Evolutionary conservation across 805 yeast species (phyloP).

Genomic region (Sungouiella blattae): DNA sequence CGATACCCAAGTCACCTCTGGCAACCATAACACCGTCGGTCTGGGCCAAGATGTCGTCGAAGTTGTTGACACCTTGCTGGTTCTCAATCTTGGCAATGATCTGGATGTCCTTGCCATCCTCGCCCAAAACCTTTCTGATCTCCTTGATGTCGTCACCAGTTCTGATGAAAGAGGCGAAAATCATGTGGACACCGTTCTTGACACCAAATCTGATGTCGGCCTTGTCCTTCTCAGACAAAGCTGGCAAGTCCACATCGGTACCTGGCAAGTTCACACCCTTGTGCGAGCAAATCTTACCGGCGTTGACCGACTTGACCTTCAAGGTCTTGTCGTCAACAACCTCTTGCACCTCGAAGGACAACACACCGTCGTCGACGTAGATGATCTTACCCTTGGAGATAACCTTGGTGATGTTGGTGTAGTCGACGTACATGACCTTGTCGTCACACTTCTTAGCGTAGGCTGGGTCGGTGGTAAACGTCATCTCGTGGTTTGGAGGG

Average conservation of each 20-base stretch:
- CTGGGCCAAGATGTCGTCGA: conserved; percentile 88
- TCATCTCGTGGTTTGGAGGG: conserved; percentile 83
- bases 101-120: conserved; percentile 94
- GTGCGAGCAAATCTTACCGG: conserved; percentile 94
- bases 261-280: conserved; percentile 99
- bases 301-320: conserved; percentile 85
- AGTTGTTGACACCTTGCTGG: conserved; percentile 99
- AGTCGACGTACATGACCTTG: conserved; percentile 84
- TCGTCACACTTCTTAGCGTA: conserved; percentile 72
- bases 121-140: conserved; percentile 93
- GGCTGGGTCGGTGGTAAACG: conserved; percentile 84
- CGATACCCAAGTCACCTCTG: conserved; percentile 99
- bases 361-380: conserved; percentile 96
- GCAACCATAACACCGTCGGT: conserved; percentile 99
- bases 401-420: conserved; percentile 94
- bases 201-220: conserved; percentile 92
- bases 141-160: conserved; percentile 83
- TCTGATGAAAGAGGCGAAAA: conserved; percentile 98
- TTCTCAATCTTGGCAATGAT: conserved; percentile 97
- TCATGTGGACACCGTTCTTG: conserved; percentile 95
- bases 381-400: conserved; percentile 83
- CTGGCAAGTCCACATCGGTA: conserved; percentile 98
- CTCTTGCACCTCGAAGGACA: conserved; percentile 89
- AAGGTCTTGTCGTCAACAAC: conserved; percentile 75
- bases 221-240: conserved; percentile 94